phyloP scores from a whole-genome alignment of 805 yeast species.

The Lipomyces anomalus region DNA sequence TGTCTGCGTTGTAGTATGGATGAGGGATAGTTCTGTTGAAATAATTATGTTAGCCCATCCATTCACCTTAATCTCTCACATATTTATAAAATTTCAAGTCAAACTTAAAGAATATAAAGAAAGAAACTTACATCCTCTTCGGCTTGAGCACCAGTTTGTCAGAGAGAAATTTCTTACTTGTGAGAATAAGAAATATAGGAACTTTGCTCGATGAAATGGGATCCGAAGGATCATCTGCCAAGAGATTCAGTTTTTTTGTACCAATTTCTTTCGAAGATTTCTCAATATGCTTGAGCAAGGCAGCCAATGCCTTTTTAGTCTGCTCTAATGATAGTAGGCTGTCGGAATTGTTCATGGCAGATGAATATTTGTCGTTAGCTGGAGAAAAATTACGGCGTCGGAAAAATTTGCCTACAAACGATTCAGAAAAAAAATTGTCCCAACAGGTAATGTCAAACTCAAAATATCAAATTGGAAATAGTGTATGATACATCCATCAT shows the following conservation, averaged over 20 bases:
- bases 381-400: no score
- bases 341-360: not conserved
- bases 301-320: slow-evolving; percentile 39
- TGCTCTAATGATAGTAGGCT: slow-evolving; percentile 22
- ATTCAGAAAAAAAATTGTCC: no score
- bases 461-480: no score
- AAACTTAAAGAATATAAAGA: no score
- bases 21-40: slow-evolving; percentile 37
- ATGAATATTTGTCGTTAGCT: no score
- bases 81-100: slow-evolving; percentile 1
- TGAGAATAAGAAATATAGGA: slow-evolving; percentile 52
- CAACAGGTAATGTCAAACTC: no score
- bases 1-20: slow-evolving; percentile 43
- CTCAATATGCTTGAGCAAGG: slow-evolving; percentile 56
- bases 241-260: slow-evolving; percentile 37
- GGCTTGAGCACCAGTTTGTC: slow-evolving; percentile 47
- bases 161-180: slow-evolving; percentile 59
- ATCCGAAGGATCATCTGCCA: slow-evolving; percentile 57
- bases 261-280: slow-evolving; percentile 17
- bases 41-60: not conserved
- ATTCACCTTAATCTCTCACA: not conserved
- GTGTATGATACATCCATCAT: no score
- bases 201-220: slow-evolving; percentile 32
- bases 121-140: slow-evolving; percentile 33
- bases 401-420: no score